A percentile compares a stretch with the other conserved stretches of the same genome.
Conservation (phyloP, 2,329 filamentous ascomycete species). For the Raffaelea albimanens region DNA sequence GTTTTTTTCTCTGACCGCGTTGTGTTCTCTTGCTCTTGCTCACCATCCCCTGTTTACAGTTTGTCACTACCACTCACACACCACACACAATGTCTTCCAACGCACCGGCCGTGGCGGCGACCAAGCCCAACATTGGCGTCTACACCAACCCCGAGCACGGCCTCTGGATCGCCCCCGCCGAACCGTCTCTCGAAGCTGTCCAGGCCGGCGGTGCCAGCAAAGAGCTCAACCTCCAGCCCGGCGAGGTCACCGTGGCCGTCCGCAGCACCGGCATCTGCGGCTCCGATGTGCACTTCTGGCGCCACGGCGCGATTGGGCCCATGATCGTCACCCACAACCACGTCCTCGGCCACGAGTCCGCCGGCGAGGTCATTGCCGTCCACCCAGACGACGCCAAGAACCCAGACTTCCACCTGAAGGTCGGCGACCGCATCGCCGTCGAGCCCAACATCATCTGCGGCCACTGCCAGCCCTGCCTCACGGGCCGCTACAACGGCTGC, state of each 20-base stretch:
- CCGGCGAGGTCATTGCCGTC: conserved; percentile 72
- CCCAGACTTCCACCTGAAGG: conserved; percentile 60
- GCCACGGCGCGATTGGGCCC: conserved; percentile 85
- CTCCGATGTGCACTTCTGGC: conserved; percentile 96
- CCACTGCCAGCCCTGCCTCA: conserved; percentile 82
- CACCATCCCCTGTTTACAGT: too few relatives aligned
- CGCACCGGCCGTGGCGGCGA: conserved; percentile 27
- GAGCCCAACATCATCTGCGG: conserved; percentile 93
- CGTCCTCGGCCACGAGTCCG: conserved; percentile 90
- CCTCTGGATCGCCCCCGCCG: conserved; percentile 74
- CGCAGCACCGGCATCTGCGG: conserved; percentile 96
- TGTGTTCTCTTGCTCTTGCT: too few relatives aligned
- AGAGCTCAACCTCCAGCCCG: conserved; percentile 59
- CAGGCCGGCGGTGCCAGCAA: conserved; percentile 30
- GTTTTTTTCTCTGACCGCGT: too few relatives aligned
- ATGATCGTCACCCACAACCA: conserved; percentile 88
- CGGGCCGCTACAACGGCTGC: conserved; percentile 92
- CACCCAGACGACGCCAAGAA: conserved; percentile 51
- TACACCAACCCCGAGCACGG: conserved; percentile 92
- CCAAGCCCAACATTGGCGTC: conserved; percentile 87
- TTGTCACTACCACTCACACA: background rate
- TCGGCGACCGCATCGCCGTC: conserved; percentile 85
- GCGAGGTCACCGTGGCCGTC: conserved; percentile 80
- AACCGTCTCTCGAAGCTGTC: conserved; percentile 67
- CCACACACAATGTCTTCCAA: conserved; percentile 3